A percentile compares a stretch with the other conserved stretches of the same genome.
These are phyloP conservation scores for Podaxis rugospora DNA, from an alignment of 768 basidiomycete species.

Conservation along the genomic window DNA sequence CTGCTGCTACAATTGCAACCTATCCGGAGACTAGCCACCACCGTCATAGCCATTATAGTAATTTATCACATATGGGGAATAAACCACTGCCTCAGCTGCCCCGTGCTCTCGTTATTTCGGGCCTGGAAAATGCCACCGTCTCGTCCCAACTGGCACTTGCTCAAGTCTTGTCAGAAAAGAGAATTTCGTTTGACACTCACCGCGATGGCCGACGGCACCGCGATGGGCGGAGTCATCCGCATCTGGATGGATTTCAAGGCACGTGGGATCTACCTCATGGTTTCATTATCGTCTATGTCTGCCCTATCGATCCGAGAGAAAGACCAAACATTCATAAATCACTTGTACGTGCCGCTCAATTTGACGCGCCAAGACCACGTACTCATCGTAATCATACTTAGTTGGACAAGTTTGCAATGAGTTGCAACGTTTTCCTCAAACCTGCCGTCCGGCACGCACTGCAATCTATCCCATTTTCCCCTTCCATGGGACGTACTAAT, in stretches of 20 bases:
- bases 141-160: slow-evolving; percentile 56
- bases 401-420: slow-evolving; percentile 81
- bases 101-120: slow-evolving; percentile 61
- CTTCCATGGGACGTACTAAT: slow-evolving; percentile 16
- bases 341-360: slow-evolving; percentile 44
- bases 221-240: slow-evolving; percentile 20
- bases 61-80: slow-evolving; percentile 28
- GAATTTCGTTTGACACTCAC: slow-evolving; percentile 39
- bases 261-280: slow-evolving; percentile 58
- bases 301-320: slow-evolving; percentile 57
- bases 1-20: background rate
- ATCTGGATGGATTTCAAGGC: slow-evolving; percentile 28
- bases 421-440: slow-evolving; percentile 52
- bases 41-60: slow-evolving; percentile 12
- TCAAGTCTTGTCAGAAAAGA: slow-evolving; percentile 45
- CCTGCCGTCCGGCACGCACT: slow-evolving; percentile 35
- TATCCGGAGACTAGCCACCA: slow-evolving; percentile 8
- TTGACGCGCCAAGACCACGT: background rate
- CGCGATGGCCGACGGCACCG: slow-evolving; percentile 16
- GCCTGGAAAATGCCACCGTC: slow-evolving; percentile 57
- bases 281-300: slow-evolving; percentile 74
- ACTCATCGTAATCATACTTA: slow-evolving; percentile 22
- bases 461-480: slow-evolving; percentile 25
- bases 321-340: slow-evolving; percentile 61
- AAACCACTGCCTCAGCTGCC: slow-evolving; percentile 41